A percentile compares a stretch with the other conserved stretches of the same genome.
Evolutionary conservation across 495 filamentous ascomycete genomes (phyloP).

Genomic region (Podospora anserina): DNA sequence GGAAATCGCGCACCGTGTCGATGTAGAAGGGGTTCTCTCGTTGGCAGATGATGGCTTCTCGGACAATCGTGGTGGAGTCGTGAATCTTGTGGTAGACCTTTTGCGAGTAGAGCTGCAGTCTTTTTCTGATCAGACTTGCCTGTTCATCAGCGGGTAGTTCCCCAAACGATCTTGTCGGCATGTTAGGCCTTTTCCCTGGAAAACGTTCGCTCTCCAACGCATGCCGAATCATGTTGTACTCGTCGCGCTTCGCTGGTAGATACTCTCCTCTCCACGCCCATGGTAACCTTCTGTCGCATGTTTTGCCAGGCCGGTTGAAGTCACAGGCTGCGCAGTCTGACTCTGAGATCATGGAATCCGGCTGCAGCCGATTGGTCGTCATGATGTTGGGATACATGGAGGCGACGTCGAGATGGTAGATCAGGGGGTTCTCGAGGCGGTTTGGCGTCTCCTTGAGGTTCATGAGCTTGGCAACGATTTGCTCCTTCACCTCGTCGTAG

Average conservation of each 20-base stretch:
- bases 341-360: slow-evolving; percentile 96
- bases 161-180: slow-evolving; percentile 68
- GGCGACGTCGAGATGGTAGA: slow-evolving; percentile 97
- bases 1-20: slow-evolving; percentile 89
- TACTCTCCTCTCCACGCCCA: slow-evolving; percentile 99
- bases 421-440: slow-evolving; percentile 78
- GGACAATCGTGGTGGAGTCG: slow-evolving; percentile 86
- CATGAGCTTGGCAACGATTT: slow-evolving; percentile 70
- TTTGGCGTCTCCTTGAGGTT: slow-evolving; percentile 77
- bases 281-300: slow-evolving; percentile 88
- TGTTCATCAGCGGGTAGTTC: slow-evolving; percentile 85
- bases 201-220: slow-evolving; percentile 92
- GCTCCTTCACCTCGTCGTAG: slow-evolving; percentile 85
- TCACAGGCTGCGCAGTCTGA: slow-evolving; percentile 96
- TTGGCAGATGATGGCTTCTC: slow-evolving; percentile 97
- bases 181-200: slow-evolving; percentile 67
- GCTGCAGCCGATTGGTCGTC: slow-evolving; percentile 97
- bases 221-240: slow-evolving; percentile 98
- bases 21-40: slow-evolving; percentile 99
- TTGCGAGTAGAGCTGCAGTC: slow-evolving; percentile 88
- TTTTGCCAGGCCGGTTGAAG: slow-evolving; percentile 97
- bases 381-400: slow-evolving; percentile 99
- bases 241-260: slow-evolving; percentile 88
- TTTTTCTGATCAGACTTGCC: slow-evolving; percentile 74
- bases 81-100: slow-evolving; percentile 99